Evolutionary conservation across 2,329 filamentous ascomycete species (phyloP), one percentile per base, ranked within the genome.

Genomic region (Fusarium armeniacum): DNA sequence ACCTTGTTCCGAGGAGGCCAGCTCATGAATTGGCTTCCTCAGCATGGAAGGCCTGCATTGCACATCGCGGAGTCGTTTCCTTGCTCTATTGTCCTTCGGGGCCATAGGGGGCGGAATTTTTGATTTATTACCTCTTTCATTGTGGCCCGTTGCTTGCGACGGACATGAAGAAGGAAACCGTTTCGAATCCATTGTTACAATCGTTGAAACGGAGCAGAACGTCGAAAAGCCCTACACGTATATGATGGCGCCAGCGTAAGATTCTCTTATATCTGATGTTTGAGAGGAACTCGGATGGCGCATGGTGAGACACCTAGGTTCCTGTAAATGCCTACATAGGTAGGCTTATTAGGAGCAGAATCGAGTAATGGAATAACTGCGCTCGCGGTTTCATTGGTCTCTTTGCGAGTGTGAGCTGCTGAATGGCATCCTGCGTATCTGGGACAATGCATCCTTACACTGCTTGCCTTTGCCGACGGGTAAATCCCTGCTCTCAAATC

Each of bases 41-140:
- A 85, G 80, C 76, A 73, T 75, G 79, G 81, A 78, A 81, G 79
- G 80, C 83, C 83, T 86, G 83, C 83, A 86, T 85, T 84, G 83
- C 83, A 86, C 84, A 84, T 79, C 44, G 84, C 81, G 84, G 84
- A 79, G 83, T 83, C 79, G 76, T 77, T 46, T 80, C 79, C 76
- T 75, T 73, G 69, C 80, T 84, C 80, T 78, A 84, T 84, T 85
- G 83, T 81, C 82, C 82, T 85, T 85, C 81, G 83, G 83, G 83
- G 81, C 83, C 83, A 83, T 85, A 79, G 82, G 79, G 78, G 81
- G 81, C 80, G 83, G 53, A 86, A 85, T 85, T 85, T 86, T 85
- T 85, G 82, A 81, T 86, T 75, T 81, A 65, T 51, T 41, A 65
- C 54, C 28, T 69, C 81, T 85, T 85, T 84, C 83, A 81, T 84